Conservation (phyloP, 2,329 filamentous ascomycete species). For the Knufia petricola region DNA sequence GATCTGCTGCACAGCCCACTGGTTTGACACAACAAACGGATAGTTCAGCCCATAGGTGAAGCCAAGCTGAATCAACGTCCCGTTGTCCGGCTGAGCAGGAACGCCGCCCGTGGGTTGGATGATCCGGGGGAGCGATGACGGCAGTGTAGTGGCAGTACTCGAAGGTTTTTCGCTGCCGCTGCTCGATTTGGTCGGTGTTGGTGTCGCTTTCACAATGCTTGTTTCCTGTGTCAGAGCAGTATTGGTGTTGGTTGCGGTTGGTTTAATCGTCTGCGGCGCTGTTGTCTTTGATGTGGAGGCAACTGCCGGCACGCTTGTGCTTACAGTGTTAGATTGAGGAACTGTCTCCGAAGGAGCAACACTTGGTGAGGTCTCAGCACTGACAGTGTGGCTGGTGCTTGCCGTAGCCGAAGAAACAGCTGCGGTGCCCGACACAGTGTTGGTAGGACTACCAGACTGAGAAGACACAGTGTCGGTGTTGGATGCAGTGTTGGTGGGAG, state of each 20-base stretch:
- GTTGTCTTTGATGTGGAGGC: not conserved
- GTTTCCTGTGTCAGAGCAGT: constrained; percentile 30
- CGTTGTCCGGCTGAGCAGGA: constrained; percentile 50
- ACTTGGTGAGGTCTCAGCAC: not conserved
- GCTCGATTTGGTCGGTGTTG: constrained; percentile 23
- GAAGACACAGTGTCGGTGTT: constrained; percentile 1
- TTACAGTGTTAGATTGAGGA: not conserved
- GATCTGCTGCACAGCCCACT: constrained; percentile 70
- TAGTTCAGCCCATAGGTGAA: constrained; percentile 78
- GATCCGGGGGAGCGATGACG: constrained; percentile 59
- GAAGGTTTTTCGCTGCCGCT: constrained; percentile 27
- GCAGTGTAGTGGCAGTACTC: constrained; percentile 43
- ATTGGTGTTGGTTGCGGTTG: constrained; percentile 38
- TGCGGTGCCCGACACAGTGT: not conserved
- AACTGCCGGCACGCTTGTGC: not conserved
- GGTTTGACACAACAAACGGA: constrained; percentile 62
- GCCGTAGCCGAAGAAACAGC: not conserved
- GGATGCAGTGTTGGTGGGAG: constrained; percentile 11
- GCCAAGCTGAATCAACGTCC: constrained; percentile 69
- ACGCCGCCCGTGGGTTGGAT: constrained; percentile 61
- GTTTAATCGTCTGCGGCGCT: constrained; percentile 32
- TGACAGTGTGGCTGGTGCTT: constrained; percentile 10
- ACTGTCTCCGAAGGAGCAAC: not conserved
- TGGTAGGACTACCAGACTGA: constrained; percentile 8
- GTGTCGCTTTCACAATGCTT: constrained; percentile 25